phyloP scores from a whole-genome alignment of 148 eudicot species.

The Vaccinium macrocarpon region DNA sequence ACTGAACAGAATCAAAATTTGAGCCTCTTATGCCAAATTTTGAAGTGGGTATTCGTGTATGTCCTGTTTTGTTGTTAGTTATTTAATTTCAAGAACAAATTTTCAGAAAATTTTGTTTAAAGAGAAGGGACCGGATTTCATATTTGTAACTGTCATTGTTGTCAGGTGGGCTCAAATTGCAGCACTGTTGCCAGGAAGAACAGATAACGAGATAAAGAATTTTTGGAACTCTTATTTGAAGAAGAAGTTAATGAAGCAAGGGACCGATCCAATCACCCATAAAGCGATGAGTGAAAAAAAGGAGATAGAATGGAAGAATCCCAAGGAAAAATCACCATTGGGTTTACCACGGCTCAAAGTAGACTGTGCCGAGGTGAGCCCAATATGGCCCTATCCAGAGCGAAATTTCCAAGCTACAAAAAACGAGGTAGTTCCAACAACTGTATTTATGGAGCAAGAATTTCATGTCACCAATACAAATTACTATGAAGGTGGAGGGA shows the following conservation, averaged over 20 bases:
- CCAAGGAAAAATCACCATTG: slow-evolving; percentile 19
- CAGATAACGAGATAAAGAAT: slow-evolving; percentile 86
- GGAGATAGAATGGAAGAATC: slow-evolving; percentile 18
- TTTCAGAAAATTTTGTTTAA: background rate
- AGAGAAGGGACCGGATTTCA: no score
- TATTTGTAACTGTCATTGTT: background rate
- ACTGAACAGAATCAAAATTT: background rate
- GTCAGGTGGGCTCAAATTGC: slow-evolving; percentile 94
- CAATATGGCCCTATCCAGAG: background rate
- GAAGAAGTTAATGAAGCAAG: slow-evolving; percentile 75
- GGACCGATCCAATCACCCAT: slow-evolving; percentile 84
- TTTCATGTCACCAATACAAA: slow-evolving; percentile 15
- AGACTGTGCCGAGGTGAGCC: background rate
- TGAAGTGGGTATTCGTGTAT: slow-evolving; percentile 1
- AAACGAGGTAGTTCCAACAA: background rate
- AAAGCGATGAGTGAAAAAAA: slow-evolving; percentile 39
- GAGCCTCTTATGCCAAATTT: background rate
- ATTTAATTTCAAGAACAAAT: background rate
- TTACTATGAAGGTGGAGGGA: slow-evolving; percentile 11
- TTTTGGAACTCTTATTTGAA: slow-evolving; percentile 79
- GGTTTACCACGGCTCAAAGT: background rate
- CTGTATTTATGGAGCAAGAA: slow-evolving; percentile 23
- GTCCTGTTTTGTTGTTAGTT: background rate
- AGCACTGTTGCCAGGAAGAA: slow-evolving; percentile 89
- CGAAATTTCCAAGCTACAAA: background rate